These are phyloP conservation scores for California macrophylla DNA, from an alignment of 441 rosid genomes.

Conservation along the genomic window DNA sequence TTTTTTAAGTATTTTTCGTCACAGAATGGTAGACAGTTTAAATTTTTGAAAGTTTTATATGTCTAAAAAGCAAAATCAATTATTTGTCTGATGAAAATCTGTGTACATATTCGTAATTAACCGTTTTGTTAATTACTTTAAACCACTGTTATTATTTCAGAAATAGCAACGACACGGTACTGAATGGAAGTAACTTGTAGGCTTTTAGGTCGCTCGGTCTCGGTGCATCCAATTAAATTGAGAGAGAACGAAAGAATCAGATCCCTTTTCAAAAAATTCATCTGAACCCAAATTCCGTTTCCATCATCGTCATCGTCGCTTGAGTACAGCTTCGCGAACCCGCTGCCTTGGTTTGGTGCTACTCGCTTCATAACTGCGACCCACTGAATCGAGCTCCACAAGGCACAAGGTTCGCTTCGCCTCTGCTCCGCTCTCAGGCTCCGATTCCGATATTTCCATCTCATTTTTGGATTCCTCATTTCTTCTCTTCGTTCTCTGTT, in stretches of 20 bases:
- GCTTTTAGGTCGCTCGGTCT: neutral
- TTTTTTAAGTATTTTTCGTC: no score
- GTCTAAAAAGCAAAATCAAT: no score
- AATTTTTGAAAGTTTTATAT: no score
- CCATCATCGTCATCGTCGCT: neutral
- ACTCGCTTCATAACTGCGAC: neutral
- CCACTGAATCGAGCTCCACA: slow-evolving; percentile 2
- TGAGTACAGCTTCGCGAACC: neutral
- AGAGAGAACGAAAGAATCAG: neutral
- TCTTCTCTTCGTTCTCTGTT: neutral
- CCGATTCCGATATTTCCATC: neutral
- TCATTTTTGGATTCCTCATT: neutral
- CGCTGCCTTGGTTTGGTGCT: neutral
- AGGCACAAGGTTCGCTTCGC: slow-evolving; percentile 4
- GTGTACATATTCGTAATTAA: no score
- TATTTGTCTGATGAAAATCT: no score
- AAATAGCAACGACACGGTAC: no score
- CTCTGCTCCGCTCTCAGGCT: neutral
- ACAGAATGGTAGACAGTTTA: no score
- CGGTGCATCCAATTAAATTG: neutral
- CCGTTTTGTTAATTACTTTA: no score
- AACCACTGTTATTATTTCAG: no score
- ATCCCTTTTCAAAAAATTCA: neutral
- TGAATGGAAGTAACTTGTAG: no score
- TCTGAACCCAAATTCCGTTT: neutral